These are phyloP conservation scores for Cyclanthera cordifolia DNA, from an alignment of 306 rosid species.

Conservation along the genomic window DNA sequence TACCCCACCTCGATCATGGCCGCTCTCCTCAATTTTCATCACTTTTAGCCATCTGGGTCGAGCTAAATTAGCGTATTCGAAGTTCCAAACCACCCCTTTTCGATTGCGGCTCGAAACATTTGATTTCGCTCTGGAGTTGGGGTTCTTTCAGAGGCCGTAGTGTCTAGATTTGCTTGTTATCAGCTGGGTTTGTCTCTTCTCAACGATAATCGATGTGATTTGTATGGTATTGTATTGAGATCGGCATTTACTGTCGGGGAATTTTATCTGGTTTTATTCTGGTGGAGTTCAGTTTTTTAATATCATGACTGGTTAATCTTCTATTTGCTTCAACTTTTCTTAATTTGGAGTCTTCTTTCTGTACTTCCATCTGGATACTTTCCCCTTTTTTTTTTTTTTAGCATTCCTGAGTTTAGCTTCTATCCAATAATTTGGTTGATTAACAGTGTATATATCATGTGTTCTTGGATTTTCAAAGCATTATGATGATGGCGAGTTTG, in stretches of 20 bases:
- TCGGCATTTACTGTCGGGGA: slow-evolving; percentile 6
- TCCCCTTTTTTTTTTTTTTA: background rate
- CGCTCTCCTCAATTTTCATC: too few species aligned
- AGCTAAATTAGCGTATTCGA: too few species aligned
- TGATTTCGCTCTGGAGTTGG: too few species aligned
- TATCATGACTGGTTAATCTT: background rate
- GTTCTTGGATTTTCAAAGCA: background rate
- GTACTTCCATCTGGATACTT: slow-evolving; percentile 4
- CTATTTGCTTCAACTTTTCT: background rate
- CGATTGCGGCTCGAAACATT: too few species aligned
- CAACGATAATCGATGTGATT: slow-evolving; percentile 3
- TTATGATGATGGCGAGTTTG: background rate
- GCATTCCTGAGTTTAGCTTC: background rate
- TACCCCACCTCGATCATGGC: too few species aligned
- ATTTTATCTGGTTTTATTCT: background rate
- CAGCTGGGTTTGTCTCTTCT: slow-evolving; percentile 14
- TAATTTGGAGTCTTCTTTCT: slow-evolving; percentile 5
- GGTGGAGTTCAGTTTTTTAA: background rate
- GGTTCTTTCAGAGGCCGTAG: too few species aligned
- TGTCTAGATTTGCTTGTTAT: slow-evolving; percentile 2
- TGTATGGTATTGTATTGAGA: background rate
- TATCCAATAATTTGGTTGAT: too few species aligned
- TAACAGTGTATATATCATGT: background rate
- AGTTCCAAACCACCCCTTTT: too few species aligned
- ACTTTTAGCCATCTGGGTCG: too few species aligned